Percentiles rank a stretch among this genome's conserved stretches.
Conservation (phyloP, 768 basidiomycete genomes). For the Amanita rubescens region DNA sequence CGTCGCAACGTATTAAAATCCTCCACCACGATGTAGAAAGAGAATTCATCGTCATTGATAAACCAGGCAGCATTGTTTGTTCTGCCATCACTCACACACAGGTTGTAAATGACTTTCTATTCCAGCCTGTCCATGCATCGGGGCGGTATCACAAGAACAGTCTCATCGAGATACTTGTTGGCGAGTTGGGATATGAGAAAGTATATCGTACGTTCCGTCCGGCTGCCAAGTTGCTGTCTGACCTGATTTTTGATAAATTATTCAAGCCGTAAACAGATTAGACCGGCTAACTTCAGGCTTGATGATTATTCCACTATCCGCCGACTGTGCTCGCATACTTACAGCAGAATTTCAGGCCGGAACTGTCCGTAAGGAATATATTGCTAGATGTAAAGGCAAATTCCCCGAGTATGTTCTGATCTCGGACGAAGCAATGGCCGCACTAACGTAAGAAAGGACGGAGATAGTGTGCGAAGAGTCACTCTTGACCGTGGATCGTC, state of each 20-base stretch:
- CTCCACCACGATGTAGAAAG: conserved; percentile 71
- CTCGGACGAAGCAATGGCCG: not conserved
- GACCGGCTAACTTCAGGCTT: conserved; percentile 93
- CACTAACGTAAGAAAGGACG: conserved; percentile 36
- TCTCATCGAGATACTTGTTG: conserved; percentile 76
- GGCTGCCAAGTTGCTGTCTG: conserved; percentile 1
- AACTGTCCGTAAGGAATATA: conserved; percentile 84
- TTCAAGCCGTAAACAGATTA: conserved; percentile 66
- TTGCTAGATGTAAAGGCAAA: conserved; percentile 78
- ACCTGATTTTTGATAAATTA: not conserved
- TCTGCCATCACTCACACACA: conserved; percentile 7
- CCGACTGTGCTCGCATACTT: conserved; percentile 58
- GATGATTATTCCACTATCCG: conserved; percentile 84
- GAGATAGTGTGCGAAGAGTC: conserved; percentile 83
- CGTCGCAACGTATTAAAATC: conserved; percentile 74
- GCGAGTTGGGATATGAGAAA: conserved; percentile 77
- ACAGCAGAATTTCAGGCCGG: conserved; percentile 79
- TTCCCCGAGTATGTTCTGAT: conserved; percentile 61
- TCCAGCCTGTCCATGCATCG: conserved; percentile 84
- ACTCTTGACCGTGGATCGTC: conserved; percentile 85
- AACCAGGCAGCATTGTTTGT: conserved; percentile 94
- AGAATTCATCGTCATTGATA: conserved; percentile 88
- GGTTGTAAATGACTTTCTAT: conserved; percentile 8
- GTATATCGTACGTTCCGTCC: conserved; percentile 62
- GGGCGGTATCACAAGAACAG: conserved; percentile 89